Evolutionary conservation across 1,139 yeast genomes (phyloP).

Genomic region (Blastobotrys petasosporus): DNA sequence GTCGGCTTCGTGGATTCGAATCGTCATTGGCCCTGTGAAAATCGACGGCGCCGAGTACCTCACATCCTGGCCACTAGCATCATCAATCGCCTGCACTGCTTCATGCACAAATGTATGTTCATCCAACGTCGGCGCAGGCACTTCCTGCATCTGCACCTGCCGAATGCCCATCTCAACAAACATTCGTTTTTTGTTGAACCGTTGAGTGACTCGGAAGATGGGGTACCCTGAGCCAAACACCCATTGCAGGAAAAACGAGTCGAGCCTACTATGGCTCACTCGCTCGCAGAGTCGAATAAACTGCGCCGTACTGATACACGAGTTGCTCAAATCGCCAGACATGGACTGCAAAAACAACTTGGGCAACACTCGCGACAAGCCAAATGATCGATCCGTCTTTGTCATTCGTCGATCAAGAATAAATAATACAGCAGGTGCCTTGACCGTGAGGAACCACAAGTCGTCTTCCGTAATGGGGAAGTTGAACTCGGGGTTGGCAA

Average conservation of each 20-base stretch:
- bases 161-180: constrained; percentile 91
- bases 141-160: constrained; percentile 73
- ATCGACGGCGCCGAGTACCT: constrained; percentile 25
- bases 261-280: constrained; percentile 81
- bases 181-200: constrained; percentile 89
- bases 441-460: constrained; percentile 60
- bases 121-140: constrained; percentile 35
- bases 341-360: constrained; percentile 88
- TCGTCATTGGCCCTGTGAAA: constrained; percentile 82
- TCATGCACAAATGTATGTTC: constrained; percentile 38
- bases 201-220: constrained; percentile 76
- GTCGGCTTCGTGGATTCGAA: constrained; percentile 95
- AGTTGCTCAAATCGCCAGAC: constrained; percentile 85
- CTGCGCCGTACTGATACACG: constrained; percentile 74
- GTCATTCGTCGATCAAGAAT: constrained; percentile 91
- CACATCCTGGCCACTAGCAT: constrained; percentile 19
- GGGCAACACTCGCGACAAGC: constrained; percentile 85
- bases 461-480: constrained; percentile 65
- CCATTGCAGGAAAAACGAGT: constrained; percentile 88
- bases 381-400: constrained; percentile 90
- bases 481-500: constrained; percentile 60
- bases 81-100: constrained; percentile 32
- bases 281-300: constrained; percentile 91
- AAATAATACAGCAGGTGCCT: constrained; percentile 79
- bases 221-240: constrained; percentile 88